Base-by-base conservation (phyloP, 257 asterid genomes). In the Solanum clarkiae region DNA sequence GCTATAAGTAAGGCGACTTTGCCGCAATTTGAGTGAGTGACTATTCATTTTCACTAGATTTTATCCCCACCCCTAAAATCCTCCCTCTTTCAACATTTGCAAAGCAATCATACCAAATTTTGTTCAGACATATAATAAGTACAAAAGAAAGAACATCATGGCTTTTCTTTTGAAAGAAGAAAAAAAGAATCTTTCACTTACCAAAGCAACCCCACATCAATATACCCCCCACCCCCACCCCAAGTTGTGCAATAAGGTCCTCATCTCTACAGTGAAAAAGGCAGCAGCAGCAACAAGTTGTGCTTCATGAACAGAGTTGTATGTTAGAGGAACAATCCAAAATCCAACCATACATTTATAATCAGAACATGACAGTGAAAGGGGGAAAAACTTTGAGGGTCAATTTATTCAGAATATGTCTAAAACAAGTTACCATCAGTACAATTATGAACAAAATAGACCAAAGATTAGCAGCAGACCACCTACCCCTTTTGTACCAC, bases 371-470 rank as follows among this genome's bases (percentile, higher is more conserved):
- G 42, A 36, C 42, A 36, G 80, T 18, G 8, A 55, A 62, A 20
- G 45, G 49, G 84, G 24, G 55, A 2, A 17, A 68, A 88, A 82
- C 13, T 77, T 51, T 24, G 82, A 65, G 65, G 84, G 49, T 69
- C 84, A n/a, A 54, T 71, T 89, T 89, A 84, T 89, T 89, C 59
- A 65, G 9, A 84, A 24, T 24, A 72, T 44, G 81, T 85, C 86
- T 80, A 45, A 40, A 22, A 85, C 74, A 72, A 40, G 84, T 72
- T 86, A 5, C 84, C 88, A 88, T 83, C 86, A 82, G 86, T 82
- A 82, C 88, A 89, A 80, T 69, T 89, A 83, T 85, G 68, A 71
- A 84, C 86, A 80, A 81, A 57, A 86, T 55, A 86, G 6, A 69
- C 68, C 75, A 75, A 71, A 62, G 81, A 75, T 84, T 57, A 86